Base-by-base conservation (phyloP, 2,329 filamentous ascomycete species). In the Aureobasidium sp. region DNA sequence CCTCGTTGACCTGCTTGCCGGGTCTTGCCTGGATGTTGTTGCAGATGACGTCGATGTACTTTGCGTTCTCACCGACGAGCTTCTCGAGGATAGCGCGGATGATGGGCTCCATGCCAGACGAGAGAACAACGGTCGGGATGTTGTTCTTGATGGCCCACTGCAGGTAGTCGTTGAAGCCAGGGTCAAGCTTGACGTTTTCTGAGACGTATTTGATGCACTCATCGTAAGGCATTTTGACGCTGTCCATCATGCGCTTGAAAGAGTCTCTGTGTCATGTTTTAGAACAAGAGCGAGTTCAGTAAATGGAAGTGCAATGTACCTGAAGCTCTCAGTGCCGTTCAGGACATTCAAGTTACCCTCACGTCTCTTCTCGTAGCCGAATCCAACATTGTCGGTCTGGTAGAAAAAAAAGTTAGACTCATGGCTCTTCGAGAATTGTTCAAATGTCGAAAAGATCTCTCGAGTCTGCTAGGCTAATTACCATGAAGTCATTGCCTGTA, bases 241-340 rank as follows among this genome's bases (percentile, higher is more conserved):
- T 92, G 75, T 95, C 88, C 75, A 99, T 87, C 93, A 97, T 97
- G 67, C 90, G 86, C 70, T 84, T 83, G 82, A 97, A 97, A 49
- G 87, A 85, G 72, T 95, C 90, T 58, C 83, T 84, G 63, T 11
- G 39, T 25, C 36, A 11, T 13, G 39, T 15, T 3, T 57, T 45
- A 57, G 29, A 41, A 11, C 34, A 60, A 61, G 32, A 64, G 37
- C 21, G 32, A 9, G 50, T 59, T 48, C 66, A 65, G 9, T 27
- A 9, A 37, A 37, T 32, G 39, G 54, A 30, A 13, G 8, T 9
- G n/a, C 21, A 4, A 25, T 68, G 55, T 75, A 83, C 75, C 90
- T 85, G 79, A 97, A 97, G 65, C 84, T 81, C 66, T 86, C 82
- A 59, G 79, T 82, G 68, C 84, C 85, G 60, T 85, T 78, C 52